Conservation (phyloP, 192 early-diverging fungal genomes). For the Lobosporangium transversale region DNA sequence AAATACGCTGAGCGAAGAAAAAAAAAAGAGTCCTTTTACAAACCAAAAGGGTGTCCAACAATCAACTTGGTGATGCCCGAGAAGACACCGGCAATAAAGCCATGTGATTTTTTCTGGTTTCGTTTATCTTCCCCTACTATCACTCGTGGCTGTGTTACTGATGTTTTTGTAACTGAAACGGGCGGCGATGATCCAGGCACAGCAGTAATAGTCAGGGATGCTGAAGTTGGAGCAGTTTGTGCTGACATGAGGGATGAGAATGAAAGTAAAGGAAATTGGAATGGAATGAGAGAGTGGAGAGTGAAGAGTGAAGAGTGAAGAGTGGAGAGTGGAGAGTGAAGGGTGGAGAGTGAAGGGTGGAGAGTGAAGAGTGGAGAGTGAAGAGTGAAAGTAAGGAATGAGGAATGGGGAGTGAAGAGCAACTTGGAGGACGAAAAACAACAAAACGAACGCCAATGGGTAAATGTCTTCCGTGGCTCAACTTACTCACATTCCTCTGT, state of each 20-base stretch:
- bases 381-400: too few relatives aligned
- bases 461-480: neutral
- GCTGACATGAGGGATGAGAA: neutral
- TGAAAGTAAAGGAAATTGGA: neutral
- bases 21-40: neutral
- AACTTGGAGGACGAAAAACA: too few relatives aligned
- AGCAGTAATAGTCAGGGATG: too few relatives aligned
- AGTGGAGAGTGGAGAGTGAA: neutral
- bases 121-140: slow-evolving; percentile 18
- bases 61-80: slow-evolving; percentile 82
- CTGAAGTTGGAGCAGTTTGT: neutral
- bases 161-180: neutral
- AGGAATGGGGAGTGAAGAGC: too few relatives aligned
- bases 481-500: too few relatives aligned
- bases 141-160: neutral
- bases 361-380: neutral
- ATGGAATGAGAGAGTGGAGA: slow-evolving; percentile 2
- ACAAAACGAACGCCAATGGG: neutral
- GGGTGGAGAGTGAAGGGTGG: neutral
- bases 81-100: slow-evolving; percentile 76
- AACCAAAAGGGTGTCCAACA: slow-evolving; percentile 85
- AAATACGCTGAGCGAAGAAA: too few relatives aligned
- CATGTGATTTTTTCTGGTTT: slow-evolving; percentile 64
- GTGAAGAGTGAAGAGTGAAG: neutral
- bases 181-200: neutral